Base-by-base conservation (phyloP, 768 basidiomycete genomes). In the Suillus sp. region DNA sequence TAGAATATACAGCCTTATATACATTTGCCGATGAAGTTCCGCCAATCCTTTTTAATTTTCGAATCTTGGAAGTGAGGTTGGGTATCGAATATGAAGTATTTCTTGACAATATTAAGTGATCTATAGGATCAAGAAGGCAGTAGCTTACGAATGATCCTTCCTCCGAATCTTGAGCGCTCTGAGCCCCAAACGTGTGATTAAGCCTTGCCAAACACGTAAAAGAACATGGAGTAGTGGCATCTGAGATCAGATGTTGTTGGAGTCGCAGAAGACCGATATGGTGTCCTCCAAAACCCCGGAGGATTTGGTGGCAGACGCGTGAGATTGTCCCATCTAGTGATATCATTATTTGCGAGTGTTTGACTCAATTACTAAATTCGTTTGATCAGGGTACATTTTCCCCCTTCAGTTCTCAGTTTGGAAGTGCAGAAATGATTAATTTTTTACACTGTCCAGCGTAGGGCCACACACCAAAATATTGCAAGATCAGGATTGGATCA, bases 21-120 rank as follows among this genome's bases (percentile, higher is more conserved):
- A 57, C 56, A 57, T 57, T 27, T 40, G 38, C 18, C 20, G 38
- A 57, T 30, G 38, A 9, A 30, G 48, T 20, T 57, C 38, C 38
- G 11, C 56, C 25, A 20, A 38, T 20, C 6, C 18, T 13, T 10
- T 18, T 40, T 27, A 1, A 11, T 11, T 30, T 40, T 13, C 11
- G 37, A 57, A 40, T 57, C 20, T 30, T 57, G 2, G 37, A 27
- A 27, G 56, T 57, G 18, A 57, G 37, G 37, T 57, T 20, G 18
- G 1, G 25, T 10, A 20, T 56, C 9, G 55, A 5, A 38, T 25
- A 35, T 6, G n/a, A 18, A 18, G 37, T 11, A 40, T 27, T 27
- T 11, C 56, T 57, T 27, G 38, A 4, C 0, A 5, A 38, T 11
- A 40, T 20, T 40, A 18, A 56, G 38, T 27, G 38, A 27, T 27